Base-by-base conservation (phyloP, 345 rosid genomes). In the Capsella bursapastoris region DNA sequence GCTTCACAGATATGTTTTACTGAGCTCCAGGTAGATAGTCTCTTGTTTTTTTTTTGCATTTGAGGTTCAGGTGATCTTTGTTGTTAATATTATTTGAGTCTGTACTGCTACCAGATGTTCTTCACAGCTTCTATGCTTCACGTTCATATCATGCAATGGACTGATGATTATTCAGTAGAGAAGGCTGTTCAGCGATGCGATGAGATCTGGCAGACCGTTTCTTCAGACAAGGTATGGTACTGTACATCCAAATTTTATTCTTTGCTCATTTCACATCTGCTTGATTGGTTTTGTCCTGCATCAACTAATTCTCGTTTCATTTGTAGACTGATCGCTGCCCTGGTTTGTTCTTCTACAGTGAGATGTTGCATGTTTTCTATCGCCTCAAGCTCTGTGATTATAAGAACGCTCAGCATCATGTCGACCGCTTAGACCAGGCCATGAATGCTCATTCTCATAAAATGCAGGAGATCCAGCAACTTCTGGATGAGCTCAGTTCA, bases 81-180 rank as follows among this genome's bases (percentile, higher is more conserved):
- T 67, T 57, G 14, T 29, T 38, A 22, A 60, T 22, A 22, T 16
- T 37, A 14, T 56, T 62, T 43, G 34, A 3, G 2, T 55, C 31
- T 64, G 3, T 65, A 14, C 15, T 71, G 38, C 11, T 32, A 29
- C 31, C 76, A 94, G 97, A 88, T 95, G 98, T 95, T 95, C 86
- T 95, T 95, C 65, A 87, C 89, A 4, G 87, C 97, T 70, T 89
- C 97, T 11, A 74, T 86, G 44, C 84, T 95, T 51, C 99, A 95
- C 18, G 99, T 88, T 65, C 98, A 89, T 73, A 92, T 95, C 49
- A 92, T 92, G 92, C 96, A 86, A 82, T 92, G 98, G 96, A 82
- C 78, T 43, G 92, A 92, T 71, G 90, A 86, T 55, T 85, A 65
- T 72, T 80, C 83, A 8, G 92, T 95, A 62, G 92, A 87, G 50